These are phyloP conservation scores for Brettanomyces anomalus DNA, from an alignment of 805 yeast genomes.

Conservation along the genomic window DNA sequence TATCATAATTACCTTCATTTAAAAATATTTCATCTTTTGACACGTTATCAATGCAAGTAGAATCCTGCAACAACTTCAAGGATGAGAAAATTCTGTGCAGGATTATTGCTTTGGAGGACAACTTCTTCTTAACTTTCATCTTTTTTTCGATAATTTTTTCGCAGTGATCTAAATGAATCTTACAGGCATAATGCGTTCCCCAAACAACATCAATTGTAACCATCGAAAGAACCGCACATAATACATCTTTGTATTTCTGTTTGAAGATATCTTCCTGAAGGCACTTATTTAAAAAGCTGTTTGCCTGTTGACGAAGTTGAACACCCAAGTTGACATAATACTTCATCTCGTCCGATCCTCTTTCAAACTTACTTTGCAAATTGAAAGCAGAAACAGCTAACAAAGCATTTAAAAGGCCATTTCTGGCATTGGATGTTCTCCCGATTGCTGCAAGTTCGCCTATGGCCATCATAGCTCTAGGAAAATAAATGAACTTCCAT, in stretches of 20 bases:
- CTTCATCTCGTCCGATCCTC: constrained; percentile 59
- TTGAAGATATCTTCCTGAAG: constrained; percentile 38
- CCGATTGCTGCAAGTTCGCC: constrained; percentile 77
- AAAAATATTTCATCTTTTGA: constrained; percentile 26
- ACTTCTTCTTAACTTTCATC: constrained; percentile 52
- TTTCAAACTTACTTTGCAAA: constrained; percentile 60
- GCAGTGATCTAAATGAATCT: constrained; percentile 65
- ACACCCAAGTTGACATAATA: constrained; percentile 67
- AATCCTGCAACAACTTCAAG: constrained; percentile 66
- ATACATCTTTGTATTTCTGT: constrained; percentile 75
- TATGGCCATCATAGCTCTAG: constrained; percentile 71
- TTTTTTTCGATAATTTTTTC: constrained; percentile 65
- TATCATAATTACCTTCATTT: constrained; percentile 26
- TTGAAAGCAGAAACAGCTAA: constrained; percentile 79
- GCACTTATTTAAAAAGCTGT: constrained; percentile 54
- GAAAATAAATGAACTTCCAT: constrained; percentile 82
- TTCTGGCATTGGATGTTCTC: constrained; percentile 62
- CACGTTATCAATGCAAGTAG: constrained; percentile 43
- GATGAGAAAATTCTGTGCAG: constrained; percentile 74
- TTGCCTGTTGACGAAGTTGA: constrained; percentile 66
- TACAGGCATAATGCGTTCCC: constrained; percentile 86
- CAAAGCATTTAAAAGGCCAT: constrained; percentile 69
- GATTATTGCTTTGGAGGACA: constrained; percentile 68
- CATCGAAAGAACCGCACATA: constrained; percentile 80
- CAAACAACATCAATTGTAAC: constrained; percentile 81